Conservation (phyloP, 805 yeast species). For the Metschnikowia borealis region DNA sequence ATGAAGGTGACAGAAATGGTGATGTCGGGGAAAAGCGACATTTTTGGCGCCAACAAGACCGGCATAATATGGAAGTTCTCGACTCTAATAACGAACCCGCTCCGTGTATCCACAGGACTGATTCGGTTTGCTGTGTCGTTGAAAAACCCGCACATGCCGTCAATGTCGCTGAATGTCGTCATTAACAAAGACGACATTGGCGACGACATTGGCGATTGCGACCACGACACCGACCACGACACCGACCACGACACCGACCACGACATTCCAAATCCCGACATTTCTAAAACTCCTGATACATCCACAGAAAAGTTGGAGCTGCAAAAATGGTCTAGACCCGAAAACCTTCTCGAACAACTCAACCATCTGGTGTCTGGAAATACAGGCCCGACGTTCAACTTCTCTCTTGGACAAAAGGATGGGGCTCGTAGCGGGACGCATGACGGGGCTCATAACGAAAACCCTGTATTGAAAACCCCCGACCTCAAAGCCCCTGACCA, state of each 20-base stretch:
- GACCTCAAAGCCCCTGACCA: background rate
- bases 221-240: background rate
- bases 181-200: background rate
- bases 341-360: conserved; percentile 12
- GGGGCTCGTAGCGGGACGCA: too few relatives aligned
- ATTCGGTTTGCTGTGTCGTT: conserved; percentile 5
- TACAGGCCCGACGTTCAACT: background rate
- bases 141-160: conserved; percentile 3
- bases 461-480: background rate
- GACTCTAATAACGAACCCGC: conserved; percentile 15
- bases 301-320: background rate
- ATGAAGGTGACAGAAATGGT: conserved; percentile 2
- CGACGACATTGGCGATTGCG: background rate
- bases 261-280: too few relatives aligned
- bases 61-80: conserved; percentile 27
- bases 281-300: too few relatives aligned
- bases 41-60: background rate
- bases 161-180: background rate
- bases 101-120: conserved; percentile 6
- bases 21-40: conserved; percentile 5
- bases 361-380: conserved; percentile 1
- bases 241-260: background rate
- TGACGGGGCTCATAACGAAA: background rate
- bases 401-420: background rate
- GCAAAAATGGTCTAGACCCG: background rate